Base-by-base conservation (phyloP, 139 green algal genomes). In the Picochlorum sp. region DNA sequence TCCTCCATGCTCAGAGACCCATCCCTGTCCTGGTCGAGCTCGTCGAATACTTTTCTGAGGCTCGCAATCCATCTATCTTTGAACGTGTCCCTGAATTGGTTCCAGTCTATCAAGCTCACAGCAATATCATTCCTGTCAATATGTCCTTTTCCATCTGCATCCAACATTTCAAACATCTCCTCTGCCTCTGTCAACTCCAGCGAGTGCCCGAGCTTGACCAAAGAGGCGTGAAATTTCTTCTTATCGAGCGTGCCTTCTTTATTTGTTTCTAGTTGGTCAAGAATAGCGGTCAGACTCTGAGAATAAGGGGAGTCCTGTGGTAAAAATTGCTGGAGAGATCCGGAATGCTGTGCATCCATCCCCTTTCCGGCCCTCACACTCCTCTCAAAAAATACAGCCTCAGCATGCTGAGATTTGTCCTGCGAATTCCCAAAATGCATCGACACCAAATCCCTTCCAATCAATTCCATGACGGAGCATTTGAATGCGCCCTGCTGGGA, bases 381-480 rank as follows among this genome's bases (percentile, higher is more conserved):
- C 4, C 64, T 45, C 2, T 72, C 63, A 7, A 14, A 23, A 45
- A 71, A 68, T 5, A 67, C 47, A 54, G 14, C 16, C 15, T 24
- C n/a, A 16, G 44, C 62, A 57, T 57, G 41, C 18, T n/a, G 18
- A 57, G 41, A 60, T 59, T 30, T 70, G 37, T 71, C 26, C 3
- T 26, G 16, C 47, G 7, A 18, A 57, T 24, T 16, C 20, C 37
- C 20, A 37, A 71, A 71, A 37, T 76, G 67, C 67, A 77, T 77
- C 26, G 44, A 18, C 18, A 94, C 67, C 67, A 95, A 72, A 74
- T 95, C 88, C 41, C 85, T 80, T 4, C 85, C 85, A 51, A 95
- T 93, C 70, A 90, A 84, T 74, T 95, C 85, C 63, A 95, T 79
- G 41, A 95, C 78, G 7, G 78, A 88, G 15, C 87, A 81, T 74